These are phyloP conservation scores for Epichloe glyceriae DNA, from an alignment of 2,329 filamentous ascomycete species.

Conservation along the genomic window DNA sequence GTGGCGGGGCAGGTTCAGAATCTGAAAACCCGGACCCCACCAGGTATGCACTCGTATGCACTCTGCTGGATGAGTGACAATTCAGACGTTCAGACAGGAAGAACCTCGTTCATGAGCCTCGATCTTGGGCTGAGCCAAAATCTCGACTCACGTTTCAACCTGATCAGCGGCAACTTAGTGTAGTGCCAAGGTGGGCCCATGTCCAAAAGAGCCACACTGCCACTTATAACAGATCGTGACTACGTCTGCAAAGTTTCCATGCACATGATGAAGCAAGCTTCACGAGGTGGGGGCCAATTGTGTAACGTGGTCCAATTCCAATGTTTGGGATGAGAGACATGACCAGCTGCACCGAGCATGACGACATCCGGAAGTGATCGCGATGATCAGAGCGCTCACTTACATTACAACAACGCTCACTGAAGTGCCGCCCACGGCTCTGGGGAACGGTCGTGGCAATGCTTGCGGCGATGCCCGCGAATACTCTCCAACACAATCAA, in stretches of 20 bases:
- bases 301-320: neutral
- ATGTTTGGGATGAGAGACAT: neutral
- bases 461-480: too few relatives aligned
- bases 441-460: too few relatives aligned
- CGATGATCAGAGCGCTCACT: neutral
- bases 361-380: neutral
- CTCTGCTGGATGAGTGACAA: neutral
- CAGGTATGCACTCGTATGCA: neutral
- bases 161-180: neutral
- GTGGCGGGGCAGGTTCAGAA: neutral
- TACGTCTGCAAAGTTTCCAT: neutral
- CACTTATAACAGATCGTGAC: neutral
- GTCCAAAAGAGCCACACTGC: neutral
- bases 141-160: neutral
- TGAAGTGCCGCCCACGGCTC: too few relatives aligned
- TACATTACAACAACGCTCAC: neutral
- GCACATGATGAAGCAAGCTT: neutral
- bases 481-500: too few relatives aligned
- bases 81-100: neutral
- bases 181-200: neutral
- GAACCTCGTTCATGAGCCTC: neutral
- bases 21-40: neutral
- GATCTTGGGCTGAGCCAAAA: neutral
- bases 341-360: neutral
- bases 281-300: neutral